Evolutionary conservation across 1,139 yeast genomes (phyloP).

Genomic region (Yamadazyma conglobata): DNA sequence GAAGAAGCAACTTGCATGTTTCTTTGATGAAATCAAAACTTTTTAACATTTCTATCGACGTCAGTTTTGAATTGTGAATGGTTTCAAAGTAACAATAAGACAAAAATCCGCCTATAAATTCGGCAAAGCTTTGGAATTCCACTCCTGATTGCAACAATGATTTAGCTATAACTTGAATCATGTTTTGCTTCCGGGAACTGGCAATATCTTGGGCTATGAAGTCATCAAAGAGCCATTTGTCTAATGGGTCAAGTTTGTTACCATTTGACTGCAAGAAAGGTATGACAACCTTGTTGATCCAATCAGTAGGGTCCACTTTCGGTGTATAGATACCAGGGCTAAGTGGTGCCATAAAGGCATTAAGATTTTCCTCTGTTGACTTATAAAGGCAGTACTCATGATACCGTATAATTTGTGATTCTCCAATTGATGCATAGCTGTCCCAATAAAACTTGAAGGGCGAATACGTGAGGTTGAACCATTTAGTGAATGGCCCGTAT

Average conservation of each 20-base stretch:
- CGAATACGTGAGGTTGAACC: slow-evolving; percentile 27
- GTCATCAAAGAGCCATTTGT: slow-evolving; percentile 24
- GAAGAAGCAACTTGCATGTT: slow-evolving; percentile 18
- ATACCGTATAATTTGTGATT: slow-evolving; percentile 7
- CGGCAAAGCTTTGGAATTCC: slow-evolving; percentile 12
- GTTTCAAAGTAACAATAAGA: slow-evolving; percentile 28
- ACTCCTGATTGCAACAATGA: slow-evolving; percentile 17
- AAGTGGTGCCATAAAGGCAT: slow-evolving; percentile 24
- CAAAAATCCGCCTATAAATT: slow-evolving; percentile 20
- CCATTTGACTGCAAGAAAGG: slow-evolving; percentile 24
- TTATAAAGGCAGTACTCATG: slow-evolving; percentile 16
- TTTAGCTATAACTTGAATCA: slow-evolving; percentile 25
- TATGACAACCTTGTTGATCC: slow-evolving; percentile 29
- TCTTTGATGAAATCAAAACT: slow-evolving; percentile 29
- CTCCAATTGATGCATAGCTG: slow-evolving; percentile 19
- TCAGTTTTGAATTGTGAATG: slow-evolving; percentile 12
- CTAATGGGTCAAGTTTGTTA: slow-evolving; percentile 23
- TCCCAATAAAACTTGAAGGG: slow-evolving; percentile 34
- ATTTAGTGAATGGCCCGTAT: slow-evolving; percentile 20
- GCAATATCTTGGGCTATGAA: slow-evolving; percentile 15
- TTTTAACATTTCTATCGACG: slow-evolving; percentile 28
- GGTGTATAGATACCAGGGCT: slow-evolving; percentile 10
- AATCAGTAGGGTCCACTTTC: slow-evolving; percentile 16
- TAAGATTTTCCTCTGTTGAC: slow-evolving; percentile 18
- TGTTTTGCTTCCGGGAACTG: slow-evolving; percentile 6